These are phyloP conservation scores for Fusarium mexicanum DNA, from an alignment of 2,329 filamentous ascomycete genomes.

Conservation along the genomic window DNA sequence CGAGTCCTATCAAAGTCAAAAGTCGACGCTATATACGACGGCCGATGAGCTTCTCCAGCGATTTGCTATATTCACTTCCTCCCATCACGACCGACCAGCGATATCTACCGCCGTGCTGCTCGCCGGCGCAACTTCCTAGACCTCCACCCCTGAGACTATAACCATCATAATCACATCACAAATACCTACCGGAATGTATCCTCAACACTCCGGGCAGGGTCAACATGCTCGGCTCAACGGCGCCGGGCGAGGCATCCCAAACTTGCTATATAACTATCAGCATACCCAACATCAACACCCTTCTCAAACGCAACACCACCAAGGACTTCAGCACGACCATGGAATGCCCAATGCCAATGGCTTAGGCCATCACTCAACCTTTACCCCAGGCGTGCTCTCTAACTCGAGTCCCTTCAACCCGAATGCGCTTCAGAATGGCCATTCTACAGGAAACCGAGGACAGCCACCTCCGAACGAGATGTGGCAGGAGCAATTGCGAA, in stretches of 20 bases:
- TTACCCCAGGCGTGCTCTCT: conserved; percentile 60
- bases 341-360: conserved; percentile 63
- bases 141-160: conserved; percentile 25
- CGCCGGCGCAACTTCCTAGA: conserved; percentile 41
- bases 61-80: conserved; percentile 21
- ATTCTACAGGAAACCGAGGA: conserved; percentile 57
- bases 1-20: conserved; percentile 10
- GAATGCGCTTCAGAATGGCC: conserved; percentile 66
- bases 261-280: conserved; percentile 76
- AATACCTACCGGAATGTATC: conserved; percentile 70
- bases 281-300: conserved; percentile 71
- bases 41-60: conserved; percentile 41
- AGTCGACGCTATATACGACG: conserved; percentile 15
- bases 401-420: conserved; percentile 70
- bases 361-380: conserved; percentile 56
- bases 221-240: conserved; percentile 79
- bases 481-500: conserved; percentile 87
- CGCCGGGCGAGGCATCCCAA: conserved; percentile 65
- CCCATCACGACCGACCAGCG: conserved; percentile 29
- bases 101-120: conserved; percentile 42
- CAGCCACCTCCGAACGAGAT: conserved; percentile 71
- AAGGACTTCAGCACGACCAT: conserved; percentile 68
- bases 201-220: conserved; percentile 70
- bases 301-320: conserved; percentile 71
- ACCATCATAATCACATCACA: conserved; percentile 24